These are phyloP conservation scores for Mrakia frigida DNA, from an alignment of 768 basidiomycete genomes.

Conservation along the genomic window DNA sequence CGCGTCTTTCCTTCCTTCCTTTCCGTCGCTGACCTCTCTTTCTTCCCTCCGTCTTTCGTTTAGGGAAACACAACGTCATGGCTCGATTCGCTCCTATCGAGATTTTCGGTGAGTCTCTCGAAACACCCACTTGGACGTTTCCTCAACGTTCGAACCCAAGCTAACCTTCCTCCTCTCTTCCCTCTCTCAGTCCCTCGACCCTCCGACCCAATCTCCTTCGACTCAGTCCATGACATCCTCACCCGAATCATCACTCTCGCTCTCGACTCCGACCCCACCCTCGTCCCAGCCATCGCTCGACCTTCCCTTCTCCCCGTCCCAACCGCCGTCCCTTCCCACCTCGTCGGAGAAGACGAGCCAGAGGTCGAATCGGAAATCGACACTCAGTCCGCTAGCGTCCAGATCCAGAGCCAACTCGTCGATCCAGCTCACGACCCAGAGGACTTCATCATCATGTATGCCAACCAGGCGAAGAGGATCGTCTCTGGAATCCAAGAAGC, in stretches of 20 bases:
- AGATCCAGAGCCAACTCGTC: neutral
- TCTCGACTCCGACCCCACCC: conserved; percentile 75
- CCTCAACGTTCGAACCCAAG: neutral
- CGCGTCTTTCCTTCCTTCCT: neutral
- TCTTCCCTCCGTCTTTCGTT: neutral
- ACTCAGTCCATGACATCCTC: conserved; percentile 57
- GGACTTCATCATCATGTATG: conserved; percentile 92
- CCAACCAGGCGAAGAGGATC: conserved; percentile 83
- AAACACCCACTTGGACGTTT: neutral
- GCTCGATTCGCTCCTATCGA: conserved; percentile 76
- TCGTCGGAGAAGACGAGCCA: neutral
- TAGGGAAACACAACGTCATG: conserved; percentile 88
- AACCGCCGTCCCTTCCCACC: neutral
- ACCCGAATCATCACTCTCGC: conserved; percentile 76
- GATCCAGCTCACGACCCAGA: conserved; percentile 58
- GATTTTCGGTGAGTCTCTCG: conserved; percentile 49
- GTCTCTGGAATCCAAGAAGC: conserved; percentile 68
- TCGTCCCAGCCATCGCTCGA: conserved; percentile 55
- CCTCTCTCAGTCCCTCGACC: conserved; percentile 17
- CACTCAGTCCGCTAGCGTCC: too few relatives aligned
- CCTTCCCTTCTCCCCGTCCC: neutral
- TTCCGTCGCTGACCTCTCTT: neutral
- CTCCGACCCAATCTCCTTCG: conserved; percentile 41
- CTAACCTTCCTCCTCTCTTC: neutral
- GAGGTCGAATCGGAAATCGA: too few relatives aligned